Conservation (phyloP, 805 yeast species). For the Ogataea wickerhamii region DNA sequence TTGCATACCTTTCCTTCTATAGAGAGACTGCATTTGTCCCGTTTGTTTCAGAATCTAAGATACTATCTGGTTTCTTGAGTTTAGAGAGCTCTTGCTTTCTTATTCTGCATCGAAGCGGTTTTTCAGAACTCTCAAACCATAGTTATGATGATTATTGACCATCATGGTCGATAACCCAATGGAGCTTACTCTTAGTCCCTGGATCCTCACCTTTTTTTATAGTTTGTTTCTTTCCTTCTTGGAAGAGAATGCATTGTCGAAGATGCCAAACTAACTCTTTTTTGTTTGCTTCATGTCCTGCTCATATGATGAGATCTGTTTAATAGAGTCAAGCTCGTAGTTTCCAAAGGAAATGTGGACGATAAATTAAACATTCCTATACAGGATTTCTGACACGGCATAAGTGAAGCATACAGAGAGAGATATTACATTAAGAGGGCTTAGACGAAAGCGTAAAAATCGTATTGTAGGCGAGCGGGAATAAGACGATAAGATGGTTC, state of each 20-base stretch:
- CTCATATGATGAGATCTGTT: slow-evolving; percentile 63
- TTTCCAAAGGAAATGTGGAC: slow-evolving; percentile 47
- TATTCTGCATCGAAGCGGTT: slow-evolving; percentile 60
- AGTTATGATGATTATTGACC: slow-evolving; percentile 65
- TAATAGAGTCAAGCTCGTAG: slow-evolving; percentile 92
- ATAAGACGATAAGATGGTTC: not conserved
- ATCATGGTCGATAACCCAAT: slow-evolving; percentile 54
- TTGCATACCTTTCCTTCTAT: slow-evolving; percentile 1
- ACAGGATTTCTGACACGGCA: slow-evolving; percentile 19
- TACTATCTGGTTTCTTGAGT: slow-evolving; percentile 12
- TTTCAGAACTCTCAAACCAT: slow-evolving; percentile 49
- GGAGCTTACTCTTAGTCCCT: slow-evolving; percentile 80
- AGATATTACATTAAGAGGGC: not conserved
- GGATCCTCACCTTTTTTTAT: slow-evolving; percentile 37
- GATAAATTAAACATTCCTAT: slow-evolving; percentile 36
- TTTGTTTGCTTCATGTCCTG: slow-evolving; percentile 4
- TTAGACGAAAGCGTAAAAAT: slow-evolving; percentile 1
- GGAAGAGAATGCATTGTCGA: slow-evolving; percentile 52
- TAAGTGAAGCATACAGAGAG: not conserved
- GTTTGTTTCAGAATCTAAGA: slow-evolving; percentile 11
- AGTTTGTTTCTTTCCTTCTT: slow-evolving; percentile 26
- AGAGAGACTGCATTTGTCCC: not conserved
- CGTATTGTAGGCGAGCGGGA: not conserved
- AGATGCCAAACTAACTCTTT: slow-evolving; percentile 51
- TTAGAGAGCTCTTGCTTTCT: slow-evolving; percentile 11